Conservation (phyloP, 805 yeast genomes). For the Henningerozyma blattae region DNA sequence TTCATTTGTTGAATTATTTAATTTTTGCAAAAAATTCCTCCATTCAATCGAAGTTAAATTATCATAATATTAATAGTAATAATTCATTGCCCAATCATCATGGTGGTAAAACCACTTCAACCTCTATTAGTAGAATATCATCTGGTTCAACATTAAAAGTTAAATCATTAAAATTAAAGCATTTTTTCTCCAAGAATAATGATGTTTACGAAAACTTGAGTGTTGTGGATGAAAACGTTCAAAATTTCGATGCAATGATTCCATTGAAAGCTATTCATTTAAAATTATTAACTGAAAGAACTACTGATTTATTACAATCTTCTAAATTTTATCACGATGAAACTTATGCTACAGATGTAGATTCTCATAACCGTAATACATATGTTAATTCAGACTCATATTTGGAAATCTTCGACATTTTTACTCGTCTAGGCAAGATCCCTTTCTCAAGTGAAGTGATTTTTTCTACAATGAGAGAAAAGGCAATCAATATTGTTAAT, state of each 20-base stretch:
- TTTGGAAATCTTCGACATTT: constrained; percentile 25
- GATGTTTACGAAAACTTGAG: constrained; percentile 9
- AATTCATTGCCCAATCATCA: too few relatives aligned
- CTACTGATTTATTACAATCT: constrained; percentile 59
- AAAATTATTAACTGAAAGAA: constrained; percentile 51
- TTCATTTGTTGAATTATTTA: constrained; percentile 19
- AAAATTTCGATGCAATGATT: constrained; percentile 15
- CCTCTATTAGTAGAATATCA: constrained; percentile 8
- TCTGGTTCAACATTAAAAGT: constrained; percentile 11
- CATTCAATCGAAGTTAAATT: neutral
- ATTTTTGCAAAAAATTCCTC: constrained; percentile 6
- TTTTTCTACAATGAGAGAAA: constrained; percentile 20
- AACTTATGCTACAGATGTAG: too few relatives aligned
- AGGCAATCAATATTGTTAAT: constrained; percentile 14
- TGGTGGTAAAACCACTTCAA: too few relatives aligned
- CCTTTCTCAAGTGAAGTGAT: constrained; percentile 62
- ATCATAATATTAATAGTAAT: neutral
- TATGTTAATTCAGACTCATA: constrained; percentile 19
- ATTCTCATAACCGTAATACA: constrained; percentile 8
- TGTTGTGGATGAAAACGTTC: constrained; percentile 9
- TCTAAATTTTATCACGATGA: constrained; percentile 29
- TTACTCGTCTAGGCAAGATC: constrained; percentile 26
- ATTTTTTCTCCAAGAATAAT: constrained; percentile 9
- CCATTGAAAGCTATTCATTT: constrained; percentile 29
- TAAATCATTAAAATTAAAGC: constrained; percentile 9